Conservation (phyloP, 148 eudicot genomes). For the Polygonum aviculare region DNA sequence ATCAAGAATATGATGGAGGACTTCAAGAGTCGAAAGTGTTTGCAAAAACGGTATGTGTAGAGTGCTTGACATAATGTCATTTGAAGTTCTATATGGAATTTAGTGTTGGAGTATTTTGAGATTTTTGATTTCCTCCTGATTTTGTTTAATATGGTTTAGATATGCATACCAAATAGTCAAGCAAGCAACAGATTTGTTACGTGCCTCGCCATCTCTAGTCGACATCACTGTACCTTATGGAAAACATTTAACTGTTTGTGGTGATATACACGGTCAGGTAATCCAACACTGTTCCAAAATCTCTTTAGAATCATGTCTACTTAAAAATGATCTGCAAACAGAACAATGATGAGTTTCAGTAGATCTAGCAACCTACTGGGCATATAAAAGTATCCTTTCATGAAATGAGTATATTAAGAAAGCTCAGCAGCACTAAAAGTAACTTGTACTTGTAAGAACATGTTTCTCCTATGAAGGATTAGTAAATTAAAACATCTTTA, state of each 20-base stretch:
- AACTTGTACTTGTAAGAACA: too few species aligned
- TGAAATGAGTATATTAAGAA: too few species aligned
- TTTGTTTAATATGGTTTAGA: slow-evolving; percentile 29
- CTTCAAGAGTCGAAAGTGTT: slow-evolving; percentile 74
- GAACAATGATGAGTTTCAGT: too few species aligned
- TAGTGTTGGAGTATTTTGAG: neutral
- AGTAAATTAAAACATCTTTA: too few species aligned
- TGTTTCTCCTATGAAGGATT: too few species aligned
- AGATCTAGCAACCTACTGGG: too few species aligned
- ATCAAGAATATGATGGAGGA: slow-evolving; percentile 92
- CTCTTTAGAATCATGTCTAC: neutral
- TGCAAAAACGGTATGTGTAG: slow-evolving; percentile 69
- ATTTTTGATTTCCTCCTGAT: neutral
- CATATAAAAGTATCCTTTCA: too few species aligned
- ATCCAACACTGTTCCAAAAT: neutral
- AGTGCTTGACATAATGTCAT: too few species aligned
- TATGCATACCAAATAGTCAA: slow-evolving; percentile 91
- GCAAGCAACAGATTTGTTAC: slow-evolving; percentile 75
- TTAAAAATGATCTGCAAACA: neutral
- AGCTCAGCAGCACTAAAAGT: too few species aligned
- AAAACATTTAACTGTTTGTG: slow-evolving; percentile 86
- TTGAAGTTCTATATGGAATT: neutral
- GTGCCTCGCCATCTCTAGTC: slow-evolving; percentile 87
- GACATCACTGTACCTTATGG: slow-evolving; percentile 73
- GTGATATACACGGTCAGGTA: slow-evolving; percentile 99